Conservation (phyloP, 345 rosid genomes). For the Raphanus raphanistrum region DNA sequence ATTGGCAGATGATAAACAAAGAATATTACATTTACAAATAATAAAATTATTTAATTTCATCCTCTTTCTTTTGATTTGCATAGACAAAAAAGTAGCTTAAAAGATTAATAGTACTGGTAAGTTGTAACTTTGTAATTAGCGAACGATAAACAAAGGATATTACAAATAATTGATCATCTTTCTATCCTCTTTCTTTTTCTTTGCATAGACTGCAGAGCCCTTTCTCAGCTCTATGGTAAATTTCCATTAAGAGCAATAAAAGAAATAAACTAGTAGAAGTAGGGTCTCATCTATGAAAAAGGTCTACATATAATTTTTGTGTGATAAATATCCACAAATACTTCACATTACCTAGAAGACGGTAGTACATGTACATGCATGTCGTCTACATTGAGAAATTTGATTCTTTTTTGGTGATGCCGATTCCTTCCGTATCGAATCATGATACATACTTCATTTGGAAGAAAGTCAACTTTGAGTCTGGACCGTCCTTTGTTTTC, state of each 20-base stretch:
- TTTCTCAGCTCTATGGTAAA: slow-evolving; percentile 17
- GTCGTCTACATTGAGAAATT: not conserved
- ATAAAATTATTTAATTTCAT: too few species aligned
- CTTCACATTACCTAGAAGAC: not conserved
- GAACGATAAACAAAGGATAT: not conserved
- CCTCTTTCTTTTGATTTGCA: not conserved
- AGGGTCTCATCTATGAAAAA: slow-evolving; percentile 3
- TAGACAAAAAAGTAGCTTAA: not conserved
- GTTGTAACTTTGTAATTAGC: not conserved
- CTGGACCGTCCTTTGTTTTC: not conserved
- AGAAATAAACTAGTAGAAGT: slow-evolving; percentile 15
- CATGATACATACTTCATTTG: slow-evolving; percentile 11
- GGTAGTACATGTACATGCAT: not conserved
- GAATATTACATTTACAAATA: not conserved
- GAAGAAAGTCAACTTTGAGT: slow-evolving; percentile 20
- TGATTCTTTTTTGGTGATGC: not conserved
- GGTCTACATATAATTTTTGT: not conserved
- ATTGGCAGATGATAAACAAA: not conserved
- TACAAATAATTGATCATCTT: not conserved
- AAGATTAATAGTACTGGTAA: not conserved
- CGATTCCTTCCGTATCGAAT: slow-evolving; percentile 13
- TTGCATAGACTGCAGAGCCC: slow-evolving; percentile 30
- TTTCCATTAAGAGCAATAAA: slow-evolving; percentile 17
- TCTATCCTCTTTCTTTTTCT: not conserved
- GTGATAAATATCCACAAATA: not conserved